phyloP scores from a whole-genome alignment of 441 rosid species.

The Erodium moschatum region DNA sequence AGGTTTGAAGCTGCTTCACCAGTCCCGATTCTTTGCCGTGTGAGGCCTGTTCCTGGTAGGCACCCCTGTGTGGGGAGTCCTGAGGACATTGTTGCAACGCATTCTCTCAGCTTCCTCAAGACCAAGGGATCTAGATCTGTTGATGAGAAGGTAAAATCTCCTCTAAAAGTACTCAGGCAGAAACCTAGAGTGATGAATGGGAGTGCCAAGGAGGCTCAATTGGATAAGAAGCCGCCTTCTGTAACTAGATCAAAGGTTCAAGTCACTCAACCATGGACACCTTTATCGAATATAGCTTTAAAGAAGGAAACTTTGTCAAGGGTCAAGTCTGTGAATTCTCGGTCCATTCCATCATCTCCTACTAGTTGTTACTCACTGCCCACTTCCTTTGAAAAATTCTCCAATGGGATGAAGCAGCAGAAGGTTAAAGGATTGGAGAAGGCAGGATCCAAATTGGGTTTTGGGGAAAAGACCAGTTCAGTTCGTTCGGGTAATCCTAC shows the following conservation, averaged over 20 bases:
- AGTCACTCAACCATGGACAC: constrained; percentile 37
- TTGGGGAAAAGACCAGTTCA: constrained; percentile 41
- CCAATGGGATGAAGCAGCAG: constrained; percentile 71
- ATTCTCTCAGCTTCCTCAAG: constrained; percentile 56
- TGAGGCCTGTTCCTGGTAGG: constrained; percentile 90
- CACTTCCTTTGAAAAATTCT: constrained; percentile 68
- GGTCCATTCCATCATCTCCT: constrained; percentile 80
- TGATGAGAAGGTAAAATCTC: constrained; percentile 29
- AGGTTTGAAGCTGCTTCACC: constrained; percentile 84
- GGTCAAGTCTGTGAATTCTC: constrained; percentile 44
- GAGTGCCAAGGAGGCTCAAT: constrained; percentile 16
- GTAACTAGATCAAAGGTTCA: constrained; percentile 42
- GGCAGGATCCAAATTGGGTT: constrained; percentile 38
- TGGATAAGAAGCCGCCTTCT: too few relatives aligned
- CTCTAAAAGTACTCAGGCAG: neutral
- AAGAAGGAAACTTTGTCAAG: constrained; percentile 53
- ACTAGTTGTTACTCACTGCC: constrained; percentile 86
- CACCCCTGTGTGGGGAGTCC: constrained; percentile 91
- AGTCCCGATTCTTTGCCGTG: constrained; percentile 78
- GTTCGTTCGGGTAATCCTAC: constrained; percentile 40
- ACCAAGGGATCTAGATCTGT: constrained; percentile 34
- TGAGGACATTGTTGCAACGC: constrained; percentile 75
- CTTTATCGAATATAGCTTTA: constrained; percentile 35
- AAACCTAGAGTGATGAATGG: constrained; percentile 32
- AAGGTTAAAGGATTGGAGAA: constrained; percentile 47